Evolutionary conservation across 495 filamentous ascomycete genomes (phyloP), one percentile per base, ranked within the genome.

Genomic region (Aspergillus saccharolyticus): DNA sequence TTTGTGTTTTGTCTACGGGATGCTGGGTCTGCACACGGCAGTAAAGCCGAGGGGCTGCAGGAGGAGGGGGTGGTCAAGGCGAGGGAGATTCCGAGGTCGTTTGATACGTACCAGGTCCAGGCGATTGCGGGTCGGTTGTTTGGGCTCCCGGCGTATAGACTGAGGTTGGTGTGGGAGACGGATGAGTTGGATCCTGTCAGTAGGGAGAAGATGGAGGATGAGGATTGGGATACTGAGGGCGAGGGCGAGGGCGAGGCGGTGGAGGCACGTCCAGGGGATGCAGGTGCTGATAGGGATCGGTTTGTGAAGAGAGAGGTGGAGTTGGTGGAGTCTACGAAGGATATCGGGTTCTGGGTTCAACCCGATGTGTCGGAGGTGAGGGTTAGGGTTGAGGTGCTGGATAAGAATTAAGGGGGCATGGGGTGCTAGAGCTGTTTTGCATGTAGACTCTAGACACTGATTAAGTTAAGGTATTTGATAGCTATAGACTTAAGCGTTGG

Each of bases 331-430:
- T 87, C 89, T 44, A 90, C 89, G 12, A 80, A 88, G 63, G 83
- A 87, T 69, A 79, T 96, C 64, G 90, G 89, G 12, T 93, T 88
- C 63, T 89, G 85, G 75, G 81, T 96, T 54, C 90, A 95, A 59
- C 83, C 85, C 20, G 73, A 71, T 56, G 52, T 66, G 16, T 66
- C 68, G 51, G 83, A 87, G 61, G 89, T 81, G 2, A 84, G 63
- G 57, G 76, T 97, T 46, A 73, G 91, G 54, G 83, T 96, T 17
- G 88, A 90, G 45, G 25, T 57, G 33, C 6, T 39, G 33, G 33
- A 39, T 39, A n/a, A n/a, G n/a, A n/a, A n/a, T 39, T 15, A 15
- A 39, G 25, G 25, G 4, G 25, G 10, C n/a, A n/a, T n/a, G n/a
- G n/a, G n/a, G n/a, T n/a, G n/a, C n/a, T n/a, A n/a, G n/a, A n/a